Evolutionary conservation across 2,329 filamentous ascomycete species (phyloP).

Genomic region (Pseudogymnoascus sp.): DNA sequence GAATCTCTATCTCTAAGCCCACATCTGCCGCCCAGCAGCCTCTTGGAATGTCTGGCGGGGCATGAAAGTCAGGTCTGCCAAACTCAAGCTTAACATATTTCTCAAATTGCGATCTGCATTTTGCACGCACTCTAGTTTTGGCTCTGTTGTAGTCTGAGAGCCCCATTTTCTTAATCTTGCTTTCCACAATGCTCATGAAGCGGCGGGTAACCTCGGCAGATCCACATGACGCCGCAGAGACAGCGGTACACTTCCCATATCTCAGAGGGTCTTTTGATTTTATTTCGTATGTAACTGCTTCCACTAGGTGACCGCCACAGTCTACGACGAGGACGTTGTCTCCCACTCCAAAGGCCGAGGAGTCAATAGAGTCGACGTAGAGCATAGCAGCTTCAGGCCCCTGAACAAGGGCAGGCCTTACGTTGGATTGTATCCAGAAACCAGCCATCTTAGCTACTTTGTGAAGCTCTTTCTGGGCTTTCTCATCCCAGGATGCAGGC

Average conservation of each 20-base stretch:
- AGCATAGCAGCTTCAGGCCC: neutral
- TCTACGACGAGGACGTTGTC: neutral
- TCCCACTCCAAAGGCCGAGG: neutral
- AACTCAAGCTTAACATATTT: neutral
- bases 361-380: neutral
- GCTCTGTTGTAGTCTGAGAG: neutral
- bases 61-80: neutral
- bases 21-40: neutral
- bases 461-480: neutral
- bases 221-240: neutral
- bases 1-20: neutral
- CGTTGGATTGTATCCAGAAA: neutral
- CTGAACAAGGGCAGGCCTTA: neutral
- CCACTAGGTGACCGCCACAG: neutral
- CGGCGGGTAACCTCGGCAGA: neutral
- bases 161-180: neutral
- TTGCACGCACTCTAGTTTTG: neutral
- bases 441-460: neutral
- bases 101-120: neutral
- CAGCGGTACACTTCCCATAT: neutral
- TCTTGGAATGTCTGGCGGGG: neutral
- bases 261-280: neutral
- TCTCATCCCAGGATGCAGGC: neutral
- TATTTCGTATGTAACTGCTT: neutral
- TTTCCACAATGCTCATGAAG: neutral